A percentile compares a stretch with the other conserved stretches of the same genome.
phyloP scores from a whole-genome alignment of 495 filamentous ascomycete genomes.

The Cercophora scortea region DNA sequence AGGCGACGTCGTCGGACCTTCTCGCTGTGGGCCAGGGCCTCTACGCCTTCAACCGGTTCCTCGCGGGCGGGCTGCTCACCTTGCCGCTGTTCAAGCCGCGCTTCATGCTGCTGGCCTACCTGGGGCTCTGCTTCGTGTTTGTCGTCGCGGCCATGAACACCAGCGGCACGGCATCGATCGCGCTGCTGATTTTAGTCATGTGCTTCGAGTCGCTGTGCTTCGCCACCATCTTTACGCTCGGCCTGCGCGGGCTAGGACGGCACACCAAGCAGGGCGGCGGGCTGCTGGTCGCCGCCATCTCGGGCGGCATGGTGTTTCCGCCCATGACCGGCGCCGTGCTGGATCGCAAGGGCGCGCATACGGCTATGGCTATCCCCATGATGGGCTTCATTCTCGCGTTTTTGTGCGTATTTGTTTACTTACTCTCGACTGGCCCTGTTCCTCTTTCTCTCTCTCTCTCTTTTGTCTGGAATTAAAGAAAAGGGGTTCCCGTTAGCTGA shows the following conservation, averaged over 20 bases:
- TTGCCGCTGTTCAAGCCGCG: conserved; percentile 40
- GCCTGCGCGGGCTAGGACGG: conserved; percentile 57
- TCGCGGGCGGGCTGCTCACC: conserved; percentile 43
- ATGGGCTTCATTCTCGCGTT: conserved; percentile 36
- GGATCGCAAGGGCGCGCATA: conserved; percentile 28
- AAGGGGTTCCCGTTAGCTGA: background rate
- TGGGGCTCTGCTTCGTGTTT: conserved; percentile 50
- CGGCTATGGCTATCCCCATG: conserved; percentile 39
- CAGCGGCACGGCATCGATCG: conserved; percentile 45
- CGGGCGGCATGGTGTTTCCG: conserved; percentile 57
- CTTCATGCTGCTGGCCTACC: conserved; percentile 42
- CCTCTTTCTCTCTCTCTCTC: background rate
- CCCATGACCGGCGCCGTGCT: conserved; percentile 53
- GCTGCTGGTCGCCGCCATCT: conserved; percentile 55
- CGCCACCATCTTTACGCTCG: conserved; percentile 61
- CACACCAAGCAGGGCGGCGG: conserved; percentile 61
- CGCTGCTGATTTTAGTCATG: conserved; percentile 54
- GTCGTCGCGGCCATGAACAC: conserved; percentile 45
- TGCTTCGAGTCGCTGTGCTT: conserved; percentile 65
- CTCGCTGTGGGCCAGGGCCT: conserved; percentile 58
- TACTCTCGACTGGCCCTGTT: background rate
- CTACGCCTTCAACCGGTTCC: conserved; percentile 61
- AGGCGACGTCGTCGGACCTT: conserved; percentile 33
- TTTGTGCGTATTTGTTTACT: conserved; percentile 19
- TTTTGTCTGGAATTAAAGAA: background rate